Evolutionary conservation across 2,329 filamentous ascomycete species (phyloP).

Genomic region (Coleophoma eucalyptorum): DNA sequence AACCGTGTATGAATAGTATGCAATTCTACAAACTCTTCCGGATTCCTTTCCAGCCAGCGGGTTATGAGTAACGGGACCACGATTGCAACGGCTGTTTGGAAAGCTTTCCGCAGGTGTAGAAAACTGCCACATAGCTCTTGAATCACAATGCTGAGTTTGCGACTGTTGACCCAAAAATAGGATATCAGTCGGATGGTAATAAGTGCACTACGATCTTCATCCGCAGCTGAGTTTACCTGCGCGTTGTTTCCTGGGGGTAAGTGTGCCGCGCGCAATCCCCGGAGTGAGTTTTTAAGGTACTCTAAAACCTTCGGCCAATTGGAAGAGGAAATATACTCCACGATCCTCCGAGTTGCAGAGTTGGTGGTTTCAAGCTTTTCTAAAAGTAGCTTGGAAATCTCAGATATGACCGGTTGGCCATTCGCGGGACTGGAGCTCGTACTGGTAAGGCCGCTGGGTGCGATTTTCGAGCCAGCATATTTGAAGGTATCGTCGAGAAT

Average conservation of each 20-base stretch:
- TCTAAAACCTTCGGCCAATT: constrained; percentile 60
- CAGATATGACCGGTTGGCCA: constrained; percentile 15
- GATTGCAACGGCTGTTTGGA: constrained; percentile 60
- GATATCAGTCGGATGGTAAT: constrained; percentile 55
- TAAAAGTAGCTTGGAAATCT: constrained; percentile 21
- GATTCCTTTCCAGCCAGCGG: constrained; percentile 63
- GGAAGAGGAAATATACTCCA: constrained; percentile 62
- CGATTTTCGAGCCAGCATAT: constrained; percentile 1
- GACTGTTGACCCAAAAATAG: constrained; percentile 61
- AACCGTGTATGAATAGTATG: constrained; percentile 57
- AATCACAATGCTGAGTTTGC: constrained; percentile 57
- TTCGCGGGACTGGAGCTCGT: background rate
- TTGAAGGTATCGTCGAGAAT: constrained; percentile 47
- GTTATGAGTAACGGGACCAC: constrained; percentile 60
- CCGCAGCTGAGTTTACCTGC: constrained; percentile 15
- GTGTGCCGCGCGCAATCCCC: constrained; percentile 20
- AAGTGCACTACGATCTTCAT: constrained; percentile 36
- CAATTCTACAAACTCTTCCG: constrained; percentile 60
- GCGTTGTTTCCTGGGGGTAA: constrained; percentile 15
- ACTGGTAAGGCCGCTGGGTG: background rate
- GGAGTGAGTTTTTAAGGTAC: constrained; percentile 44
- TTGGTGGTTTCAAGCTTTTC: constrained; percentile 44
- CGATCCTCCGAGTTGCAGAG: constrained; percentile 47
- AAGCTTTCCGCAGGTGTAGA: constrained; percentile 59
- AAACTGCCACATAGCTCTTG: constrained; percentile 66